Conservation (phyloP, 2,329 filamentous ascomycete species). For the Hypocreales sp. region DNA sequence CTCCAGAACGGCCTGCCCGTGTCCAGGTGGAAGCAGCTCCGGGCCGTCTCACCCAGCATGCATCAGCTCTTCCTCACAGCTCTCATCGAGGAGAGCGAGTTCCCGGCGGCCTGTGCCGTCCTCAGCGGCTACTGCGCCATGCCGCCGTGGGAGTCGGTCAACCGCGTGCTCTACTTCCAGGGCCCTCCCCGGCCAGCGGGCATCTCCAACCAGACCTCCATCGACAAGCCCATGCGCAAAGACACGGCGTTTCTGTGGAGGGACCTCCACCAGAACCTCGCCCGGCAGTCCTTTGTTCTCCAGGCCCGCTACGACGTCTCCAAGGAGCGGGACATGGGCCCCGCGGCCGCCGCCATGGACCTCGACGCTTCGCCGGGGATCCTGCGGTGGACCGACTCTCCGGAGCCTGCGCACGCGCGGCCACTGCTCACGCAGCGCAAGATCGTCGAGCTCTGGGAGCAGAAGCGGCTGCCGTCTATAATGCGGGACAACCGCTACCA, state of each 20-base stretch:
- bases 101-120: slow-evolving; percentile 32
- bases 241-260: slow-evolving; percentile 28
- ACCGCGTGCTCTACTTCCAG: slow-evolving; percentile 37
- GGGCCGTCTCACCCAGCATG: too few species aligned
- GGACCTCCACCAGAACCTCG: slow-evolving; percentile 37
- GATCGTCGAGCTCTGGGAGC: slow-evolving; percentile 39
- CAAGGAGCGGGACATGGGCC: slow-evolving; percentile 30
- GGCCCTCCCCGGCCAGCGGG: slow-evolving; percentile 29
- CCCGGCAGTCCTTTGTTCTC: slow-evolving; percentile 40
- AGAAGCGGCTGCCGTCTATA: slow-evolving; percentile 29
- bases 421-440: slow-evolving; percentile 34
- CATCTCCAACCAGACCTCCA: slow-evolving; percentile 24
- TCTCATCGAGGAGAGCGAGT: slow-evolving; percentile 32
- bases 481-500: slow-evolving; percentile 36
- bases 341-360: slow-evolving; percentile 14
- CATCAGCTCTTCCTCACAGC: slow-evolving; percentile 45
- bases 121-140: slow-evolving; percentile 43
- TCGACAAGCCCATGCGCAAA: slow-evolving; percentile 22
- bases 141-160: slow-evolving; percentile 30
- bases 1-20: too few species aligned
- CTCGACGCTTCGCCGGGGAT: slow-evolving; percentile 29
- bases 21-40: too few species aligned
- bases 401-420: slow-evolving; percentile 36
- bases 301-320: slow-evolving; percentile 38
- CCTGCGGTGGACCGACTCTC: slow-evolving; percentile 43